Evolutionary conservation across 2,329 filamentous ascomycete species (phyloP).

Genomic region (Pseudodiploospora longispora): DNA sequence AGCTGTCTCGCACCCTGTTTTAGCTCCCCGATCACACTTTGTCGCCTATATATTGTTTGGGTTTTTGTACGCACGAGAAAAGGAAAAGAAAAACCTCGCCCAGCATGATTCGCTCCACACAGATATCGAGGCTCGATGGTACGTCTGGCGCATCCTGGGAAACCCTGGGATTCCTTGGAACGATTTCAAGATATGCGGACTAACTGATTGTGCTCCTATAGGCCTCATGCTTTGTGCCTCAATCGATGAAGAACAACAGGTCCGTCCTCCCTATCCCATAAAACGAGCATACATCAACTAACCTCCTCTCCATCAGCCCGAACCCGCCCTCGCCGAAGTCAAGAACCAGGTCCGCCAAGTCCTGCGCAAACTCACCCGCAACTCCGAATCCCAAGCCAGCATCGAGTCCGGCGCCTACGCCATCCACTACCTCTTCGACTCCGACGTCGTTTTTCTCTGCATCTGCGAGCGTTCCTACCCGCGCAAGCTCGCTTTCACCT

Average conservation of each 20-base stretch:
- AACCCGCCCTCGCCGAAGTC: slow-evolving; percentile 73
- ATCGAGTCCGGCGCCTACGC: slow-evolving; percentile 77
- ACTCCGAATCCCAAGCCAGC: slow-evolving; percentile 81
- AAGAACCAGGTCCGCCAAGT: slow-evolving; percentile 88
- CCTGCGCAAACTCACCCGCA: slow-evolving; percentile 78
- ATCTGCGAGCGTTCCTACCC: slow-evolving; percentile 92
- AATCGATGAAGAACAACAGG: slow-evolving; percentile 81
- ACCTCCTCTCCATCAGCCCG: slow-evolving; percentile 35
- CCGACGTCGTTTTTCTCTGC: slow-evolving; percentile 82
- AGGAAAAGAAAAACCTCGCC: neutral
- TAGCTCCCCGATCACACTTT: too few relatives aligned
- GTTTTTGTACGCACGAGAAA: too few relatives aligned
- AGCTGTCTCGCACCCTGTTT: too few relatives aligned
- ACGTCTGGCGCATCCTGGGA: slow-evolving; percentile 7
- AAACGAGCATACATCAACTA: neutral
- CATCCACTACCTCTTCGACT: slow-evolving; percentile 82
- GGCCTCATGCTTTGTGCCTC: slow-evolving; percentile 93
- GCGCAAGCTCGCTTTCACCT: slow-evolving; percentile 96
- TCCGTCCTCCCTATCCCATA: slow-evolving; percentile 23
- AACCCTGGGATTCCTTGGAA: too few relatives aligned
- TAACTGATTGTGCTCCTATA: slow-evolving; percentile 26
- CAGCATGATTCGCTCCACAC: slow-evolving; percentile 80
- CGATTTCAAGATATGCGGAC: too few relatives aligned
- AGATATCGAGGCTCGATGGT: slow-evolving; percentile 93
- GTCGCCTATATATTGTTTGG: too few relatives aligned